phyloP scores from a whole-genome alignment of 2,329 filamentous ascomycete species.

The Cladobotryum protrusum region DNA sequence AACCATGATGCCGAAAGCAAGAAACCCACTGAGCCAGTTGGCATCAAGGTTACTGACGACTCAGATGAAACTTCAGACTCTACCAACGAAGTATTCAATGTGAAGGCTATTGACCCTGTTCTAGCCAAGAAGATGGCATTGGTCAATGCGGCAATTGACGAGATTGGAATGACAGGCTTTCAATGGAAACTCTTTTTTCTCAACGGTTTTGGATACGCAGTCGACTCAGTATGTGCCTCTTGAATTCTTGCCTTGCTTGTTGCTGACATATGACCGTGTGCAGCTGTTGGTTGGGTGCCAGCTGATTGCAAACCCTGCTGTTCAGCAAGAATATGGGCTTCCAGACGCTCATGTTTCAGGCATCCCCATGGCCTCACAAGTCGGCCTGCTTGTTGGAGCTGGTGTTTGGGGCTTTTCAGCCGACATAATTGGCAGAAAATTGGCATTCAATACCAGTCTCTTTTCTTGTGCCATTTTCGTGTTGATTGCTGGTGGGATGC shows the following conservation, averaged over 20 bases:
- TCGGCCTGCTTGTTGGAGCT: slow-evolving; percentile 11
- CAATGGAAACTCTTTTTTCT: slow-evolving; percentile 12
- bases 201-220: slow-evolving; percentile 9
- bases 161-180: slow-evolving; percentile 12
- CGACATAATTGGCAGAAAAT: slow-evolving; percentile 12
- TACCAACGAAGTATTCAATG: slow-evolving; percentile 8
- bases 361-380: slow-evolving; percentile 9
- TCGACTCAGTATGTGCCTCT: slow-evolving; percentile 4
- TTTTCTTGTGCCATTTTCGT: slow-evolving; percentile 11
- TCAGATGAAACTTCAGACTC: slow-evolving; percentile 3
- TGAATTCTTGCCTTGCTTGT: background rate
- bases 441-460: slow-evolving; percentile 12
- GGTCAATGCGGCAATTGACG: slow-evolving; percentile 10
- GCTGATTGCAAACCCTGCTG: slow-evolving; percentile 8
- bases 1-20: background rate
- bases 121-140: slow-evolving; percentile 12
- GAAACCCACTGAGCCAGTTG: background rate
- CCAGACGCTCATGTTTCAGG: slow-evolving; percentile 9
- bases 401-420: slow-evolving; percentile 13
- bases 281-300: slow-evolving; percentile 10
- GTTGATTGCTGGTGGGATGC: slow-evolving; percentile 11
- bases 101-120: slow-evolving; percentile 9
- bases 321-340: slow-evolving; percentile 10
- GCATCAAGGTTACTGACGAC: background rate
- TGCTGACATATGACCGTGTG: background rate